Base-by-base conservation (phyloP, 2,329 filamentous ascomycete genomes). In the Aspergillus sp. region DNA sequence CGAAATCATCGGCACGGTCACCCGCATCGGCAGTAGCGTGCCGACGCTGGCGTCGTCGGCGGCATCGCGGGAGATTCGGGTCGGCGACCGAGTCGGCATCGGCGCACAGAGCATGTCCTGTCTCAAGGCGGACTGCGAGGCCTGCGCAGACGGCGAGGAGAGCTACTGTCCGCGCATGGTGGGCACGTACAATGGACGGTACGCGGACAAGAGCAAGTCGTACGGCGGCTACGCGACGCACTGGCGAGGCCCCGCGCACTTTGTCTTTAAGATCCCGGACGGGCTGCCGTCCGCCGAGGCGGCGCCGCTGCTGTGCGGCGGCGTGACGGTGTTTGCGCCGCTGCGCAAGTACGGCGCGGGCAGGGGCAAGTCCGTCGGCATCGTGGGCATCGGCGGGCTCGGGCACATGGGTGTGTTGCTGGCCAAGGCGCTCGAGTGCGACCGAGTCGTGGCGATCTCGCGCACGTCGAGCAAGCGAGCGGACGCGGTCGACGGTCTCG, bases 291-390 rank as follows among this genome's bases (percentile, higher is more conserved):
- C 73, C 25, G 77, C 75, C 9, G 74, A 79, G 52, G 82, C 81
- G 1, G 82, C 88, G 1, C 88, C 89, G 1, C 84, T 94, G 76
- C 78, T 93, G 23, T 93, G 89, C 65, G 89, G 85, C 1, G 89
- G 90, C 1, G 79, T 93, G 48, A 94, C 89, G 0, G 81, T 87
- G 0, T 94, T 82, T 66, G 81, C 81, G 4, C 89, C 89, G 0
- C 71, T 94, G 14, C 80, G 80, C 46, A 80, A 86, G 23, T 84
- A 88, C 32, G 83, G 82, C 1, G 80, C 83, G 31, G 88, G 88
- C 0, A 85, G 86, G 0, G 88, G 88, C 4, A 89, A 88, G 69
- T 78, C 73, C 3, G 86, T 93, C 0, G 88, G 84, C 0, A 81
- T 93, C 49, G 76, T 90, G 11, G 88, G 88, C 5, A 77, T 92